Percentiles rank a stretch among this genome's conserved stretches.
Conservation (phyloP, 2,329 filamentous ascomycete genomes). For the Colletotrichum endophyticum region DNA sequence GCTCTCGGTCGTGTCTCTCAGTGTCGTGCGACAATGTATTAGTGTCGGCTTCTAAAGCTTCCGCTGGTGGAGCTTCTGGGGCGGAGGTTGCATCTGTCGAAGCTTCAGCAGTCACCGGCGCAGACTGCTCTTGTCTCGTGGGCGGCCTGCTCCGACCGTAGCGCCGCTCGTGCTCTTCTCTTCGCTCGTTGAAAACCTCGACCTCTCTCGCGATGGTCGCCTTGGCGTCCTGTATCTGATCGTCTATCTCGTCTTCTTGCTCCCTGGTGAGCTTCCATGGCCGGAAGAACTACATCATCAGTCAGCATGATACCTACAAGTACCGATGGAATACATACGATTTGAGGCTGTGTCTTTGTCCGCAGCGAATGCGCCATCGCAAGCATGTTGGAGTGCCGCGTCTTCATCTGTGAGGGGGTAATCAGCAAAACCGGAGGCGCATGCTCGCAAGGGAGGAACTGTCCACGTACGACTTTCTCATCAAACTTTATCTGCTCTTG, state of each 20-base stretch:
- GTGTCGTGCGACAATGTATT: conserved; percentile 27
- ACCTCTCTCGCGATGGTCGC: conserved; percentile 68
- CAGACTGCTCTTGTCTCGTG: conserved; percentile 29
- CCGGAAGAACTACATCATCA: conserved; percentile 75
- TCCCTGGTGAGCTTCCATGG: conserved; percentile 76
- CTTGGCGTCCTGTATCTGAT: conserved; percentile 72
- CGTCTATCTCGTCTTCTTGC: conserved; percentile 74
- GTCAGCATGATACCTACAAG: background rate
- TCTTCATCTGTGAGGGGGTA: conserved; percentile 65
- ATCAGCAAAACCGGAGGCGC: conserved; percentile 25
- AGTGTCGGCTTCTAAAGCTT: conserved; percentile 36
- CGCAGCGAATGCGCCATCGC: conserved; percentile 74
- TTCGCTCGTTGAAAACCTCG: conserved; percentile 62
- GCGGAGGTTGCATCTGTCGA: conserved; percentile 30
- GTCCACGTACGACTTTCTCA: conserved; percentile 70
- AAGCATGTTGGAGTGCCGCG: conserved; percentile 74
- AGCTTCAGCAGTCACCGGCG: conserved; percentile 34
- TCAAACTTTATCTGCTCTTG: conserved; percentile 78
- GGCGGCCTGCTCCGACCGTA: conserved; percentile 26
- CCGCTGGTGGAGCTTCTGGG: conserved; percentile 36
- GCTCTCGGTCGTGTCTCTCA: conserved; percentile 42
- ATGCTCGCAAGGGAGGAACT: background rate
- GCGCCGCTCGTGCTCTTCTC: conserved; percentile 39
- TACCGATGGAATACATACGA: conserved; percentile 63
- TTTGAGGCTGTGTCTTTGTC: conserved; percentile 72